Evolutionary conservation across 257 asterid genomes (phyloP), one percentile per base, ranked within the genome.

Genomic region (Fraxinus americana): DNA sequence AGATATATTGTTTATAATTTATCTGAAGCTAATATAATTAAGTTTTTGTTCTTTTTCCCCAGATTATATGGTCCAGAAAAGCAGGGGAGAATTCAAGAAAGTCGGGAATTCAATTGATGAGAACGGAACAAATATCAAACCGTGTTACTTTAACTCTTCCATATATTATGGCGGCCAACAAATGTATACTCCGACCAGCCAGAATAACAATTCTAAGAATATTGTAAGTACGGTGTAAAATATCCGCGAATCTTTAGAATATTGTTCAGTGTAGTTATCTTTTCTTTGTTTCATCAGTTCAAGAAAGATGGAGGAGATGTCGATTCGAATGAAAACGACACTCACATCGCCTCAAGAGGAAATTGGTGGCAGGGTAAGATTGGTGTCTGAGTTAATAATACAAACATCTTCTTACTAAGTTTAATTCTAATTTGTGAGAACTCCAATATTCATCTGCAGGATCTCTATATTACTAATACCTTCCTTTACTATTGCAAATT

Each of bases 281-380:
- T 19, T 11, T 45, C 41, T 1, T 23, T 27, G 29, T 67, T 63
- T 50, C 48, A 38, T 38, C 89, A 91, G 96, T 52, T 77, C 52
- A 85, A 86, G 82, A 90, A 86, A 78, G 89, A 90, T 71, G 93
- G 85, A 13, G 86, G 36, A 25, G 87, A 78, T 2, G 50, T 43
- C 78, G 90, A 88, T 65, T 84, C 77, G n/a, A 86, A 86, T 75
- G 96, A 87, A 34, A 83, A 85, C 76, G 87, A 86, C 75, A 75
- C 90, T 35, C 86, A 80, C 34, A 75, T 86, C 70, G 98, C 95
- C 67, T 88, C 97, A 2, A 87, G 96, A 86, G 98, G 98, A 83
- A 89, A 93, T 72, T 93, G 98, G 98, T 93, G 97, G 98, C 86
- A 90, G 85, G 98, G 98, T 90, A 87, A 57, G 81, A 29, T 9